Base-by-base conservation (phyloP, 2,329 filamentous ascomycete genomes). In the Sarocladiaceae sp. region DNA sequence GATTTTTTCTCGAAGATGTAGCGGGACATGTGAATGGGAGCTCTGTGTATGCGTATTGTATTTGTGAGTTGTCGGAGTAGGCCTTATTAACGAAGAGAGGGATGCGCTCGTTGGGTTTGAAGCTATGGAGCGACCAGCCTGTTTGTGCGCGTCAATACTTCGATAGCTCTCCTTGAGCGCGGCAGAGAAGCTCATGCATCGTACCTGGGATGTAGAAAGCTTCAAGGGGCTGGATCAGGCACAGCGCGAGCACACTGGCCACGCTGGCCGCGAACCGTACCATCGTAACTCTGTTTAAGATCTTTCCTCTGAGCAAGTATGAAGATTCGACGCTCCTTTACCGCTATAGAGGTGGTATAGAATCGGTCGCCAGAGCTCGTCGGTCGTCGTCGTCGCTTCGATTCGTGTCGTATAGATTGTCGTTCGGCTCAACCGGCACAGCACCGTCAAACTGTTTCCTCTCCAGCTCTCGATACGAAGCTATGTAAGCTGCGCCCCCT, bases 11-110 rank as follows among this genome's bases (percentile, higher is more conserved):
- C 9, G 26, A 9, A 9, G 9, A 9, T 29, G 40, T 10, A 1
- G 86, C 84, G 10, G 85, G 85, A 58, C 88, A 94, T 44, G 91
- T 85, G 61, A 94, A 95, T 6, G 88, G 88, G 1, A 94, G 80
- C 55, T 93, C 85, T 61, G 84, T 86, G 68, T 91, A 95, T 53
- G 88, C 88, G 76, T 89, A 94, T 62, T 94, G 88, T n/a, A 95
- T 70, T 61, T 93, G 84, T 6, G 86, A 93, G 56, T 86, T 82
- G 65, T 94, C 88, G 45, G 88, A 94, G 64, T 90, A 94, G 55
- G 90, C 82, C 63, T 95, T 95, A 69, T 95, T 95, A 51, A 93
- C 85, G 45, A 91, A 80, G n/a, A 95, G 72, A 1, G 88, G 88
- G 31, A 95, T 84, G 10, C 80, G 72, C 54, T 94, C 85, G 60